Percentiles rank a stretch among this genome's conserved stretches.
Conservation (phyloP, 2,329 filamentous ascomycete species). For the Macroventuria anomochaeta region DNA sequence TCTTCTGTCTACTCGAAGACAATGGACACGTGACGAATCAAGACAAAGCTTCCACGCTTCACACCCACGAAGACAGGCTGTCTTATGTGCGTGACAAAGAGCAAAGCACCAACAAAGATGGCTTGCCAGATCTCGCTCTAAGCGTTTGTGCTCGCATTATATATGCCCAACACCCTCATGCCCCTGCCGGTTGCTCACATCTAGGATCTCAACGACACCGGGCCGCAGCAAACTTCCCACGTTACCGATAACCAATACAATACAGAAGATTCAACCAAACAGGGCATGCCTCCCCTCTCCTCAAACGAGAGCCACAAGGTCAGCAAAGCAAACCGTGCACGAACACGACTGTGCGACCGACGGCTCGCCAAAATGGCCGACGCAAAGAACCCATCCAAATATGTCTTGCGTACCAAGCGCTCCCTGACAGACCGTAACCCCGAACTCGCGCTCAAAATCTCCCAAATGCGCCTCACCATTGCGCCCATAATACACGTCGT, state of each 20-base stretch:
- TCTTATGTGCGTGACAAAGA: slow-evolving; percentile 37
- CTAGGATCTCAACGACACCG: slow-evolving; percentile 1
- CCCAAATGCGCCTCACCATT: slow-evolving; percentile 69
- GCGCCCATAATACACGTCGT: slow-evolving; percentile 68
- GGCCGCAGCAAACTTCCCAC: slow-evolving; percentile 21
- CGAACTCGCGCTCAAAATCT: slow-evolving; percentile 66
- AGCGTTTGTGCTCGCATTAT: slow-evolving; percentile 37
- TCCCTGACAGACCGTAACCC: slow-evolving; percentile 43
- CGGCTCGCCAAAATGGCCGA: slow-evolving; percentile 10
- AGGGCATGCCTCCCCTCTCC: slow-evolving; percentile 1
- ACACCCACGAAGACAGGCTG: slow-evolving; percentile 23
- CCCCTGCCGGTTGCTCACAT: slow-evolving; percentile 21
- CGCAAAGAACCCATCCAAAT: not conserved
- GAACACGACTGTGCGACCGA: slow-evolving; percentile 18
- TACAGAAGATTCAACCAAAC: not conserved
- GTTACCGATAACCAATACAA: not conserved
- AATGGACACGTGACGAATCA: slow-evolving; percentile 25
- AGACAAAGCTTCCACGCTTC: slow-evolving; percentile 34
- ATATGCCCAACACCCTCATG: slow-evolving; percentile 26
- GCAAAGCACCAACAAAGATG: slow-evolving; percentile 37
- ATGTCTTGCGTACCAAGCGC: slow-evolving; percentile 16
- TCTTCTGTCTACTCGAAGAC: slow-evolving; percentile 19
- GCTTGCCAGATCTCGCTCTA: slow-evolving; percentile 27
- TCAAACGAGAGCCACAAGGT: slow-evolving; percentile 14
- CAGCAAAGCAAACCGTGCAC: slow-evolving; percentile 19